phyloP scores from a whole-genome alignment of 2,329 filamentous ascomycete species.

The Ophiostoma montium region DNA sequence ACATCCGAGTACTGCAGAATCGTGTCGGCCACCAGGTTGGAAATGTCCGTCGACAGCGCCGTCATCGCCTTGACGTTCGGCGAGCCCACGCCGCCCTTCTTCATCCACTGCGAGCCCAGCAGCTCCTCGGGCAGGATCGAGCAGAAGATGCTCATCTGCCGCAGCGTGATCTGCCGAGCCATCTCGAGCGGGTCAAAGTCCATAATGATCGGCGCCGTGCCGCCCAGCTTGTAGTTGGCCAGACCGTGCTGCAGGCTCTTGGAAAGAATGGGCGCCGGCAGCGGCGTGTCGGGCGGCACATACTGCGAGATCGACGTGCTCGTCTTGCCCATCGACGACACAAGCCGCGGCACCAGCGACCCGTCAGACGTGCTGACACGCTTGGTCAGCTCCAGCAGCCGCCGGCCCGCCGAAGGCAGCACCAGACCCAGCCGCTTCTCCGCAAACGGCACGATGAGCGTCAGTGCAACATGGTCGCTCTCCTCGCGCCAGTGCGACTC shows the following conservation, averaged over 20 bases:
- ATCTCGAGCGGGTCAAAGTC: slow-evolving; percentile 88
- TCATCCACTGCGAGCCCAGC: slow-evolving; percentile 85
- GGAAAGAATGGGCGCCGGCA: slow-evolving; percentile 55
- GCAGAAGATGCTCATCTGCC: slow-evolving; percentile 84
- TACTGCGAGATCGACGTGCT: slow-evolving; percentile 61
- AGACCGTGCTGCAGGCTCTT: slow-evolving; percentile 65
- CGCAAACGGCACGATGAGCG: slow-evolving; percentile 67
- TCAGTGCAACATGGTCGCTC: slow-evolving; percentile 62
- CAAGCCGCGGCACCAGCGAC: slow-evolving; percentile 65
- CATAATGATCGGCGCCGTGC: slow-evolving; percentile 56
- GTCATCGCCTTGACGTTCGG: slow-evolving; percentile 93
- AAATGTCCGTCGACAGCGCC: slow-evolving; percentile 77
- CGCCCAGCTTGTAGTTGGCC: slow-evolving; percentile 56
- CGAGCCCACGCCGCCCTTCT: slow-evolving; percentile 63
- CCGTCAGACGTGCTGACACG: slow-evolving; percentile 61
- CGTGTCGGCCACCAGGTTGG: slow-evolving; percentile 83
- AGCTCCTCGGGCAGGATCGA: slow-evolving; percentile 86
- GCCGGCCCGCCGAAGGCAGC: slow-evolving; percentile 63
- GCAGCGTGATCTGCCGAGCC: slow-evolving; percentile 82
- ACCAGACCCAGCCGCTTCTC: slow-evolving; percentile 52
- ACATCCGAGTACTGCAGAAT: slow-evolving; percentile 79
- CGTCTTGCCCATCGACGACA: slow-evolving; percentile 80
- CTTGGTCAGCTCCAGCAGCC: slow-evolving; percentile 65
- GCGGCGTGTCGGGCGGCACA: slow-evolving; percentile 53
- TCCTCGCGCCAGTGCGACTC: slow-evolving; percentile 89